Evolutionary conservation across 768 basidiomycete genomes (phyloP), one percentile per base, ranked within the genome.

Genomic region (Kwoniella dendrophila): DNA sequence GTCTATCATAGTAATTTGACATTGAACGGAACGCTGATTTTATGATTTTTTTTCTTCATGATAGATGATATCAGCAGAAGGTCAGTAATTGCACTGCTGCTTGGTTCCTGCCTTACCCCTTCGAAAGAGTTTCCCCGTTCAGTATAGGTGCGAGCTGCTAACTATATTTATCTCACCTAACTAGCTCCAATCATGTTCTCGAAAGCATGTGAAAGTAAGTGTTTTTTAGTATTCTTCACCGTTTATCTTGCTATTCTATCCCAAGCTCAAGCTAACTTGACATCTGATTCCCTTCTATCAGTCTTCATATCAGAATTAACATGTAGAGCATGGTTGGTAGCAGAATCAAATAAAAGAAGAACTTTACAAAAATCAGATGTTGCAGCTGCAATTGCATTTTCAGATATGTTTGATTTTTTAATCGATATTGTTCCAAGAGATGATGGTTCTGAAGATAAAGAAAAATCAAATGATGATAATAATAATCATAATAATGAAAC

Each of bases 291-390:
- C 34, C 34, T 36, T 36, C 34, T 36, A 36, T 3, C 72, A 96
- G 95, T 97, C 65, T 98, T 99, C 80, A 99, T 99, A 59, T 85
- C 92, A 47, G 95, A 99, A 81, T 90, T 99, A 65, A 97, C 95
- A 1, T 89, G 91, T 1, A 87, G 95, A 27, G 93, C 95, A 2
- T 98, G 92, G 84, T 89, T 95, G 64, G 86, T 97, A 56, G 93
- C 93, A 18, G 92, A 96, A 80, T 88, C 91, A 26, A 90, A 93
- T 81, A 97, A 96, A 79, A 88, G 94, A 27, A 88, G 93, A n/a
- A 97, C 94, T 2, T 83, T 97, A 20, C 93, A 92, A 10, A 87
- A 92, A 48, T 87, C 90, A 12, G 94, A 97, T 80, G 93, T 99
- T 55, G 89, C 92, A 5, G 90, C 92, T 72, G 95, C 94, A 0